Evolutionary conservation across 164 flowering plant species (phyloP), one percentile per base, ranked within the genome.

Genomic region (Vitis amurensis): DNA sequence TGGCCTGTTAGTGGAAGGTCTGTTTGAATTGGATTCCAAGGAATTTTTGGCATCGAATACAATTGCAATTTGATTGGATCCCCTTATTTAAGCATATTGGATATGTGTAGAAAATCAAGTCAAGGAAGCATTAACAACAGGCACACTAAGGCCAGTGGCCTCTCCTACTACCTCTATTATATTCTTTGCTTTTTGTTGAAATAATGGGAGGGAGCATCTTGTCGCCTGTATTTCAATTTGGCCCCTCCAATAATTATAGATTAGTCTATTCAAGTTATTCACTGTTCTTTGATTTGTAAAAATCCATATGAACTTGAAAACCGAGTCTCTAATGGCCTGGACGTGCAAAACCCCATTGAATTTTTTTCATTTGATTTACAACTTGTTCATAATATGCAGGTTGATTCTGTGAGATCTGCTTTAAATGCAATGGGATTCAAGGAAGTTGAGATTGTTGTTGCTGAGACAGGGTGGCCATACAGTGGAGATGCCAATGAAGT

Each of bases 401-500:
- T 96, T 57, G 99, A 96, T 82, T 97, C 97, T 1, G 82, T 96
- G 2, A 76, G 80, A 14, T 82, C 97, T 27, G 98, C 97, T 9
- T 68, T 96, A 70, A 84, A 84, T 27, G 69, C 86, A 7, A 66
- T 87, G 79, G 97, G 92, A 11, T 89, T 84, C 79, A 79, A 85
- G 74, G 92, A 81, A 14, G 74, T 96, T 50, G 97, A 92, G 72
- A 92, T 96, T 58, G 73, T 91, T 74, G 90, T 93, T n/a, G 97
- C 98, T 0, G 99, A 96, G 80, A 96, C 99, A 0, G 99, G 99
- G 2, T 96, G 99, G 99, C 91, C 99, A 1, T 93, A 88, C 74
- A 73, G 73, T 16, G 99, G 99, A 13, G 98, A 87, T 63, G 60
- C 70, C 64, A 86, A 75, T 60, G 97, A 92, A 68, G 93, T 78